A percentile compares a stretch with the other conserved stretches of the same genome.
Conservation (phyloP, 2,329 filamentous ascomycete species). For the Phialemonium atrogriseum region DNA sequence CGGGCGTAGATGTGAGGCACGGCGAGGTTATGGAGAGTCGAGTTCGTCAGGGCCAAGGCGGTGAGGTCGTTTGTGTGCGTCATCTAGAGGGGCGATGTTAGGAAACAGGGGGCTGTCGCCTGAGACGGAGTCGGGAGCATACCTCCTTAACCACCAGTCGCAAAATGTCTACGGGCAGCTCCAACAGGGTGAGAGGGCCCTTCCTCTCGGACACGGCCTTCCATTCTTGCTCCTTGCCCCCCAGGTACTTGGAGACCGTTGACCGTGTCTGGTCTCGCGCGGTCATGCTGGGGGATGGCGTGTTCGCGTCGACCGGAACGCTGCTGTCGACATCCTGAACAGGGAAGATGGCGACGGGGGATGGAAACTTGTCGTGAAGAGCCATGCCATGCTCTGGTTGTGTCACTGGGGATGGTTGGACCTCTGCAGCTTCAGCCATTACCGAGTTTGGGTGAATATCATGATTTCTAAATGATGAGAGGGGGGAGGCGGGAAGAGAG, state of each 20-base stretch:
- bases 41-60: slow-evolving; percentile 69
- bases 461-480: no score
- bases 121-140: slow-evolving; percentile 17
- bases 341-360: no score
- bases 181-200: slow-evolving; percentile 56
- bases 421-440: no score
- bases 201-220: slow-evolving; percentile 51
- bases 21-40: slow-evolving; percentile 64
- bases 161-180: slow-evolving; percentile 70
- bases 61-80: slow-evolving; percentile 77
- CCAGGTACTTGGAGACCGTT: slow-evolving; percentile 33
- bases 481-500: no score
- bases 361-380: background rate
- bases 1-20: slow-evolving; percentile 75
- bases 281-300: background rate
- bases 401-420: no score
- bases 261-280: background rate
- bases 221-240: slow-evolving; percentile 58
- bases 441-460: no score
- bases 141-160: slow-evolving; percentile 75
- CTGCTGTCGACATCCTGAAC: no score
- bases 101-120: slow-evolving; percentile 1
- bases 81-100: slow-evolving; percentile 40
- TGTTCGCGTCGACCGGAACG: background rate
- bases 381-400: background rate